These are phyloP conservation scores for Dothistroma septosporum DNA, from an alignment of 2,329 filamentous ascomycete species.

Conservation along the genomic window DNA sequence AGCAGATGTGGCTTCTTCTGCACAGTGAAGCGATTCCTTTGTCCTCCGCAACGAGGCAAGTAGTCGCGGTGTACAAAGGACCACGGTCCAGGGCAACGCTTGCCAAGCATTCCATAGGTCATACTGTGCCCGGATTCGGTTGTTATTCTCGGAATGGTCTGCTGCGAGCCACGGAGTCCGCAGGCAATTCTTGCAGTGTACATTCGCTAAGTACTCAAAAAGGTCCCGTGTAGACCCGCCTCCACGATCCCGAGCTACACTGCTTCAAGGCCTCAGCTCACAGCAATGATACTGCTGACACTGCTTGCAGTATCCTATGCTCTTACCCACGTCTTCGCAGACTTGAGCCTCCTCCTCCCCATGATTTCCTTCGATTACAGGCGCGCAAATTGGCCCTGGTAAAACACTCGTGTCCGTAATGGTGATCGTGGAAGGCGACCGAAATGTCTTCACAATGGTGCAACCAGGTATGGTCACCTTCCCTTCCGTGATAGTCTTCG, in stretches of 20 bases:
- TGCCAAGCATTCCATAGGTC: slow-evolving; percentile 19
- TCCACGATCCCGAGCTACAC: neutral
- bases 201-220: neutral
- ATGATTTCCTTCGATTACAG: neutral
- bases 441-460: neutral
- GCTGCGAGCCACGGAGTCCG: neutral
- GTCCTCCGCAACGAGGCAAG: slow-evolving; percentile 10
- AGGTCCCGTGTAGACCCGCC: neutral
- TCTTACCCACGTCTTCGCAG: neutral
- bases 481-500: neutral
- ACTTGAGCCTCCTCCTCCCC: neutral
- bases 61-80: slow-evolving; percentile 18
- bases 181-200: neutral
- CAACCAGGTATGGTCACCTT: neutral
- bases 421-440: neutral
- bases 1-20: neutral
- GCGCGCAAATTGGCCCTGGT: neutral
- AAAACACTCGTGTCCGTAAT: neutral
- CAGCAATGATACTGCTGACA: slow-evolving; percentile 13
- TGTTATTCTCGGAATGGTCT: neutral
- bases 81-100: slow-evolving; percentile 1
- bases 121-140: neutral
- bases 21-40: slow-evolving; percentile 4
- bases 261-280: neutral
- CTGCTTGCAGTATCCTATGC: slow-evolving; percentile 1